Percentiles rank a stretch among this genome's conserved stretches.
These are phyloP conservation scores for Nyctanthes arbortristis DNA, from an alignment of 257 asterid species.

Conservation along the genomic window DNA sequence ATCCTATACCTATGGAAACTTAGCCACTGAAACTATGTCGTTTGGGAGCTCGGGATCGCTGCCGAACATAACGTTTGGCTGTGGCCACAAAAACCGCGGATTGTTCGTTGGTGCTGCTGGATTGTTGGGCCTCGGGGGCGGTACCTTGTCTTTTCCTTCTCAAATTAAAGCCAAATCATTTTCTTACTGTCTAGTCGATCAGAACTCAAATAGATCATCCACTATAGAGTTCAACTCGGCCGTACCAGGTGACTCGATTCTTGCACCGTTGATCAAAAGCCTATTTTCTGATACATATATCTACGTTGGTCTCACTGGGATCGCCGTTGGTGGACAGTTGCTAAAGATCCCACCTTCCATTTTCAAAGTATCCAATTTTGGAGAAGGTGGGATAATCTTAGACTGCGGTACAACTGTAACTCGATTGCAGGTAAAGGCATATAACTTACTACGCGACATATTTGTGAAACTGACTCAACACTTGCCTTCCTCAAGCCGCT, in stretches of 20 bases:
- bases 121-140: constrained; percentile 69
- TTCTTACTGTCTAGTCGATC: constrained; percentile 76
- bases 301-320: constrained; percentile 67
- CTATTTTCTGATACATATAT: constrained; percentile 33
- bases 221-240: constrained; percentile 73
- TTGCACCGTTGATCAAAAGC: constrained; percentile 54
- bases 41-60: constrained; percentile 56
- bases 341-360: constrained; percentile 35
- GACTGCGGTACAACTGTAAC: constrained; percentile 95
- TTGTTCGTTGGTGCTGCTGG: constrained; percentile 71
- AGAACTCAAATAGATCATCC: constrained; percentile 63
- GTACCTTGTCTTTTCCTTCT: constrained; percentile 56
- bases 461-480: constrained; percentile 36
- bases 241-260: constrained; percentile 51
- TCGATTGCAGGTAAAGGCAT: constrained; percentile 54
- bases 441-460: constrained; percentile 47
- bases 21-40: constrained; percentile 67
- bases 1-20: constrained; percentile 57
- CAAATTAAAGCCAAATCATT: constrained; percentile 67
- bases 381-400: constrained; percentile 77
- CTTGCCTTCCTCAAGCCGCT: constrained; percentile 32
- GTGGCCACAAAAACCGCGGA: constrained; percentile 78
- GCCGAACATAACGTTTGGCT: constrained; percentile 56
- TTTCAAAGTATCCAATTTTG: constrained; percentile 42
- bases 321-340: constrained; percentile 55